A percentile compares a stretch with the other conserved stretches of the same genome.
Evolutionary conservation across 805 yeast genomes (phyloP).

Genomic region (Cyberlindnera misumaiensis): DNA sequence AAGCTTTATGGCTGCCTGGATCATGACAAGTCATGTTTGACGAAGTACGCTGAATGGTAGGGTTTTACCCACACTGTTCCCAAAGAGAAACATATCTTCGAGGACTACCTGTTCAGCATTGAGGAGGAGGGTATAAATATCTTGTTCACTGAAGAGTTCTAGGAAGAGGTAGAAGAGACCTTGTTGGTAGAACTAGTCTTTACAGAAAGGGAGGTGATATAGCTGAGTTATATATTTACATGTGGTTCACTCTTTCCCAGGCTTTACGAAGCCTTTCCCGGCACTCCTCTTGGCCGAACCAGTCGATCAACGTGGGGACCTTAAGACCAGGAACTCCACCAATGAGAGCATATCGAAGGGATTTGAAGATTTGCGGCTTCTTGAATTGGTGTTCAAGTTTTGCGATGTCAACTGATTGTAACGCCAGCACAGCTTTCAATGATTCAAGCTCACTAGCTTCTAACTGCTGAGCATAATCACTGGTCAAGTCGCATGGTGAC

Average conservation of each 20-base stretch:
- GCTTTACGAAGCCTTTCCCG: conserved; percentile 23
- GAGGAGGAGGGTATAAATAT: too few relatives aligned
- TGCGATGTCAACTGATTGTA: conserved; percentile 5
- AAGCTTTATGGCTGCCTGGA: too few relatives aligned
- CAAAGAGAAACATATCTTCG: too few relatives aligned
- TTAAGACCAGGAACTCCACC: conserved; percentile 68
- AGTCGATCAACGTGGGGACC: conserved; percentile 47
- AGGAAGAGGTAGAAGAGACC: too few relatives aligned
- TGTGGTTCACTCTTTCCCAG: background rate
- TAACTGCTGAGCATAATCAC: conserved; percentile 26
- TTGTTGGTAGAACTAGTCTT: too few relatives aligned
- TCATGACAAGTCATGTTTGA: too few relatives aligned
- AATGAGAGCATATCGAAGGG: conserved; percentile 60
- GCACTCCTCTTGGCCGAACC: conserved; percentile 43
- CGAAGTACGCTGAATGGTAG: too few relatives aligned
- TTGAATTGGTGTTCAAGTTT: conserved; percentile 15
- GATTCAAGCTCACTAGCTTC: conserved; percentile 10
- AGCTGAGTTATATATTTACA: background rate
- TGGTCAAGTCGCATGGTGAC: conserved; percentile 19
- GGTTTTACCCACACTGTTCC: too few relatives aligned
- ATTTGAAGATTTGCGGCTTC: conserved; percentile 43
- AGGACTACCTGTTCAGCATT: too few relatives aligned
- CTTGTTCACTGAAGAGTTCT: too few relatives aligned
- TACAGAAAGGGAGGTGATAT: background rate
- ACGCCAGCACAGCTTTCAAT: conserved; percentile 13